A percentile compares a stretch with the other conserved stretches of the same genome.
Evolutionary conservation across 495 filamentous ascomycete species (phyloP).

Genomic region (Tuber microsphaerosporum): DNA sequence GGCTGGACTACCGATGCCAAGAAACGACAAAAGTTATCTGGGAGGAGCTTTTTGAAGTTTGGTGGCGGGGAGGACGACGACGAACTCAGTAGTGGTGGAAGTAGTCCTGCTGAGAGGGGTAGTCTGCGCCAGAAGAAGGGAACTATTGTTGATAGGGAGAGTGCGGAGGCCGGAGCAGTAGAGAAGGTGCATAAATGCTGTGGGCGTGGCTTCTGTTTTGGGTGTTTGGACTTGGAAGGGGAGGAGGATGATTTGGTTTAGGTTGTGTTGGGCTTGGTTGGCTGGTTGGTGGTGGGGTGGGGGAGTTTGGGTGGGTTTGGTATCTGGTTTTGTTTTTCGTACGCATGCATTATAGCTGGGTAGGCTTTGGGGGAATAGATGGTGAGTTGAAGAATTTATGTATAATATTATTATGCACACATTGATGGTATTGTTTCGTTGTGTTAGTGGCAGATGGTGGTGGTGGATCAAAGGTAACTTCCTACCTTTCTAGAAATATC

Average conservation of each 20-base stretch:
- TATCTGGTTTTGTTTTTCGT: not conserved
- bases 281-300: not conserved
- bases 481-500: not conserved
- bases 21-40: not conserved
- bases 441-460: not conserved
- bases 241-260: constrained; percentile 30
- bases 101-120: not conserved
- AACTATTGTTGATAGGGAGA: not conserved
- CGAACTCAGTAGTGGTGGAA: not conserved
- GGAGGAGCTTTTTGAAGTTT: not conserved
- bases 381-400: not conserved
- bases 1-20: not conserved
- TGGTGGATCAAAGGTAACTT: not conserved
- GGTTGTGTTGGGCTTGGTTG: not conserved
- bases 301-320: constrained; percentile 2
- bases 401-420: not conserved
- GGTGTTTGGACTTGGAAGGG: constrained; percentile 23
- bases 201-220: constrained; percentile 20
- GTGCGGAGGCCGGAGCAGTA: not conserved
- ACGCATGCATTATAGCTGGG: not conserved
- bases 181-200: constrained; percentile 12
- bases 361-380: not conserved
- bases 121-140: not conserved
- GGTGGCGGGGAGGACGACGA: not conserved
- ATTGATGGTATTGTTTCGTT: not conserved